phyloP scores from a whole-genome alignment of 768 basidiomycete species.

The Asterophora lycoperdoides region DNA sequence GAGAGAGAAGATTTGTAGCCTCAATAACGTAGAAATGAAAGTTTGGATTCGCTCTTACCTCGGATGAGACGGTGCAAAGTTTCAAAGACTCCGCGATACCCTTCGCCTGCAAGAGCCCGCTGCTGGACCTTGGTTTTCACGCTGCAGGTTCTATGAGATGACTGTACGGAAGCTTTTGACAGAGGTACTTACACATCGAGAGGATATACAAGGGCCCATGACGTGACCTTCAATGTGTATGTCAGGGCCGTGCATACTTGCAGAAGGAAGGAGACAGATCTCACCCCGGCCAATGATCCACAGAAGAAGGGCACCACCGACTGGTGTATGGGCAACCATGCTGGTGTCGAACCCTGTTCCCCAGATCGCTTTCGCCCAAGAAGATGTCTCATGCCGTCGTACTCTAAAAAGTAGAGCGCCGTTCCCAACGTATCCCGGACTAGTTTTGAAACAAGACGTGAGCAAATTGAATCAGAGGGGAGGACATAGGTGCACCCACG shows the following conservation, averaged over 20 bases:
- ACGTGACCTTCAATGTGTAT: conserved; percentile 45
- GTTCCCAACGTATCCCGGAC: conserved; percentile 90
- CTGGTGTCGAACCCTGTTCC: conserved; percentile 77
- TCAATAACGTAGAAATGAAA: background rate
- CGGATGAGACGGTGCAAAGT: conserved; percentile 77
- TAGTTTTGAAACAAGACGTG: conserved; percentile 24
- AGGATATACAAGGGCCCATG: conserved; percentile 91
- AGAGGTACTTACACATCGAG: conserved; percentile 71
- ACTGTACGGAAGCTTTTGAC: background rate
- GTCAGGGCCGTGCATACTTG: conserved; percentile 21
- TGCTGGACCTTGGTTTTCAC: conserved; percentile 97
- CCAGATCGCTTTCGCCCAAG: conserved; percentile 74
- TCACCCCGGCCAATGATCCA: conserved; percentile 84
- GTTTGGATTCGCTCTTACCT: conserved; percentile 41
- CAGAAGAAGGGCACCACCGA: conserved; percentile 88
- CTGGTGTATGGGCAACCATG: conserved; percentile 78
- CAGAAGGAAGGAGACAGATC: conserved; percentile 23
- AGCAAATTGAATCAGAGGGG: background rate
- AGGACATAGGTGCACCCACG: conserved; percentile 38
- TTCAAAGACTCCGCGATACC: conserved; percentile 63
- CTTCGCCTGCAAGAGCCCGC: conserved; percentile 77
- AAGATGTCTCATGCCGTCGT: conserved; percentile 86
- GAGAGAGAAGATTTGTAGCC: background rate
- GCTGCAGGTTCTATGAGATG: conserved; percentile 31
- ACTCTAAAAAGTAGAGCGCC: conserved; percentile 89